A percentile compares a stretch with the other conserved stretches of the same genome.
phyloP scores from a whole-genome alignment of 768 basidiomycete species.

The Rhizopogon vinicolor region DNA sequence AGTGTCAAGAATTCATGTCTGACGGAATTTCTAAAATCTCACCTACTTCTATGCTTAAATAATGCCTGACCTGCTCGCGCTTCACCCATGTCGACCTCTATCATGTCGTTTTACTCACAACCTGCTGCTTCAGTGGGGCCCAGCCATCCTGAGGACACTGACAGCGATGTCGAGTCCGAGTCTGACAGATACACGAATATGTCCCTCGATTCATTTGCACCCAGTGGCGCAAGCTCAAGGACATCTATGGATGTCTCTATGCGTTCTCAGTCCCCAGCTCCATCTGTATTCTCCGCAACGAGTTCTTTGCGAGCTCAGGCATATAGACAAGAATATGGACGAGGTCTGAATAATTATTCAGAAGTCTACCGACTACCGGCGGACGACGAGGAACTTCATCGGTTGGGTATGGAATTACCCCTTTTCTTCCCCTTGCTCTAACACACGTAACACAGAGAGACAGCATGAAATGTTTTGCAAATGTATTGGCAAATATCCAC shows the following conservation, averaged over 20 bases:
- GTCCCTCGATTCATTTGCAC: constrained; percentile 35
- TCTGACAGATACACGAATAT: constrained; percentile 41
- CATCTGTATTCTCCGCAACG: constrained; percentile 67
- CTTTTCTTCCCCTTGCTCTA: constrained; percentile 8
- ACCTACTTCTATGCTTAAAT: not conserved
- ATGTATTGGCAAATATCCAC: constrained; percentile 65
- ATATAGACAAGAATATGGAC: constrained; percentile 63
- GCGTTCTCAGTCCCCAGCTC: constrained; percentile 61
- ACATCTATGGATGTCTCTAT: constrained; percentile 58
- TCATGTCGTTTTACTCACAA: constrained; percentile 10
- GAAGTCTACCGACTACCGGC: constrained; percentile 77
- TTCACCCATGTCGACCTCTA: constrained; percentile 11
- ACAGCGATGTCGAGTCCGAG: constrained; percentile 38
- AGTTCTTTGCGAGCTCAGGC: constrained; percentile 56
- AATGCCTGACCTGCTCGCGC: not conserved
- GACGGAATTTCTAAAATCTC: constrained; percentile 4
- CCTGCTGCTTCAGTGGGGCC: constrained; percentile 3
- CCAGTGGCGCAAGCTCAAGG: constrained; percentile 40
- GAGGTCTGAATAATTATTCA: constrained; percentile 71
- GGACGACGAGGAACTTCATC: constrained; percentile 70
- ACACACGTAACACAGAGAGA: constrained; percentile 39
- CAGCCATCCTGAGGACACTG: constrained; percentile 34
- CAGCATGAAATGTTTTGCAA: constrained; percentile 65
- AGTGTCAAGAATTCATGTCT: constrained; percentile 2
- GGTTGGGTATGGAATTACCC: constrained; percentile 46